phyloP scores from a whole-genome alignment of 208 protist species.

The Porcisia hertigi region DNA sequence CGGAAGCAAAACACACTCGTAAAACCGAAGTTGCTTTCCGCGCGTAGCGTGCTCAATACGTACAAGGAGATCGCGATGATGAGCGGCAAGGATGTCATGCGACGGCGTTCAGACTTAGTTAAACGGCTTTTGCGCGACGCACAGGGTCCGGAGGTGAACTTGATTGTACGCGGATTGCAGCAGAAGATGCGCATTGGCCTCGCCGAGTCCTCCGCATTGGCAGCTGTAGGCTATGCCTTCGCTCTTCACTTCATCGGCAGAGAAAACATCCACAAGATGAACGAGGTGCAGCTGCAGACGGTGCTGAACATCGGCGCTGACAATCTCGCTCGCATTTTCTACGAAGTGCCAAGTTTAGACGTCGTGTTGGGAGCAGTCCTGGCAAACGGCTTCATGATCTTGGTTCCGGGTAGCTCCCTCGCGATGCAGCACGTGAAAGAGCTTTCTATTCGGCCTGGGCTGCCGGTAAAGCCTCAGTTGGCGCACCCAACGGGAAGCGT shows the following conservation, averaged over 20 bases:
- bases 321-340: constrained; percentile 68
- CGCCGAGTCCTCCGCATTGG: constrained; percentile 95
- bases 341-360: constrained; percentile 88
- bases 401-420: constrained; percentile 58
- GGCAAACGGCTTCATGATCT: constrained; percentile 70
- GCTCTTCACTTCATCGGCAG: constrained; percentile 70
- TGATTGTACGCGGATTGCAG: constrained; percentile 96
- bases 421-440: constrained; percentile 38
- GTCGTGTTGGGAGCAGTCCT: constrained; percentile 74
- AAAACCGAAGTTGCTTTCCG: constrained; percentile 90
- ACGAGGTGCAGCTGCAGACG: constrained; percentile 60
- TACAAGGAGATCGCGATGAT: constrained; percentile 93
- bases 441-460: constrained; percentile 84
- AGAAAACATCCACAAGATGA: constrained; percentile 34
- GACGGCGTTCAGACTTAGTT: constrained; percentile 93
- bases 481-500: constrained; percentile 98
- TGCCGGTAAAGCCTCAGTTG: constrained; percentile 99
- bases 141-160: constrained; percentile 92
- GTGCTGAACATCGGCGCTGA: constrained; percentile 59
- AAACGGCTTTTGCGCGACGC: constrained; percentile 92
- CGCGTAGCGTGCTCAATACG: constrained; percentile 86
- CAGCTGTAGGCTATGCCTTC: constrained; percentile 94
- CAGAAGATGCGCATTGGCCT: constrained; percentile 98
- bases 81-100: constrained; percentile 87
- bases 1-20: constrained; percentile 90